Evolutionary conservation across 2,329 filamentous ascomycete genomes (phyloP), one percentile per base, ranked within the genome.

Genomic region (Colletotrichum sp.): DNA sequence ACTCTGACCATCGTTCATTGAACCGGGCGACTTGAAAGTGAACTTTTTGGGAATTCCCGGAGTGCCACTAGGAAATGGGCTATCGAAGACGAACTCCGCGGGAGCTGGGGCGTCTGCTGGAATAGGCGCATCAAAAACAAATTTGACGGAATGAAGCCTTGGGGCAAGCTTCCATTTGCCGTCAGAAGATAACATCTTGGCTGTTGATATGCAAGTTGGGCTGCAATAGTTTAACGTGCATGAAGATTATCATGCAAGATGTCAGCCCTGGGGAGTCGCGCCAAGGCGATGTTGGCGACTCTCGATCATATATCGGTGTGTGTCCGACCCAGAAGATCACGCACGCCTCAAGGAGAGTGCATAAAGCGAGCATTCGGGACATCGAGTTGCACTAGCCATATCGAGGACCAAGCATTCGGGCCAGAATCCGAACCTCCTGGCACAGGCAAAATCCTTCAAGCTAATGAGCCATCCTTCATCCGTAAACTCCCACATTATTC

Each of bases 131-230:
- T 74, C 72, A 7, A 74, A 74, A 12, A 74, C 68, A 25, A 74
- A 74, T 11, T 74, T 74, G n/a, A 74, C 72, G 22, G 72, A 74
- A 15, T 74, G 72, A 30, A 74, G 68, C 59, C 72, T 25, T 3
- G 72, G 72, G 11, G 34, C 48, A 13, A 66, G 48, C 68, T 69
- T 70, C 66, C 55, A 63, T 55, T 30, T 73, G 19, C 65, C 55
- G 30, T 73, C 55, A 30, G 34, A 55, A 3, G 66, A 73, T 9
- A 36, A 30, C 71, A 69, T 73, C n/a, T 70, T 57, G 9, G 4
- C 12, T 34, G 5, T 15, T 32, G 30, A 25, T 44, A 6, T 12
- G 48, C 32, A 44, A n/a, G 8, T 25, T 19, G 11, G 28, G 30
- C 3, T n/a, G 57, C 6, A 19, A 32, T 19, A n/a, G 25, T 61